Percentiles rank a stretch among this genome's conserved stretches.
Conservation (phyloP, 2,329 filamentous ascomycete genomes). For the Monascus ruber region DNA sequence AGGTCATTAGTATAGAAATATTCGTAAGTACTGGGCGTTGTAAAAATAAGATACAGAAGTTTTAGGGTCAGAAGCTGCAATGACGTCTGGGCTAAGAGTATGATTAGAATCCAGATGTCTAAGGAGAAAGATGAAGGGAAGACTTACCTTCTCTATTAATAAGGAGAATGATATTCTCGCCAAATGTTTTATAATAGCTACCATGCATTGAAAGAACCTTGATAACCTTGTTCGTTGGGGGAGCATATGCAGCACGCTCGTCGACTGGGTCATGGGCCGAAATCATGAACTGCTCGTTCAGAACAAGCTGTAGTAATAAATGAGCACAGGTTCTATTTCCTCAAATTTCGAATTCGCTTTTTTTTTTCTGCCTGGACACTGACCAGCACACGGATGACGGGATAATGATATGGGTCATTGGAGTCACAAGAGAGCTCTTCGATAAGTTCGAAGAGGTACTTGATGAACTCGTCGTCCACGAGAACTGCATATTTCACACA, state of each 20-base stretch:
- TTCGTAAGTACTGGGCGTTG: slow-evolving; percentile 80
- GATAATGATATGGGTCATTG: slow-evolving; percentile 90
- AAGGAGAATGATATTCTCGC: slow-evolving; percentile 90
- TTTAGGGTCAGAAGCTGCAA: slow-evolving; percentile 95
- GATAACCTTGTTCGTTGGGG: slow-evolving; percentile 82
- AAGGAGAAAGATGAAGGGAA: background rate
- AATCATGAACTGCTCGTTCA: slow-evolving; percentile 98
- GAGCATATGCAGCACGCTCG: slow-evolving; percentile 29
- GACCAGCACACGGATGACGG: slow-evolving; percentile 84
- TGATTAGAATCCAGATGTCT: background rate
- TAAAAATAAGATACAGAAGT: slow-evolving; percentile 88
- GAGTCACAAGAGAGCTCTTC: slow-evolving; percentile 78
- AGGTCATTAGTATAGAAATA: slow-evolving; percentile 99
- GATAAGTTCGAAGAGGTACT: slow-evolving; percentile 74
- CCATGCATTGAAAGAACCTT: slow-evolving; percentile 79
- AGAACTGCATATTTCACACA: slow-evolving; percentile 29
- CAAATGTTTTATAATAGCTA: slow-evolving; percentile 79
- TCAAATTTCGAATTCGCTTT: too few species aligned
- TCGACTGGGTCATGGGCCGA: slow-evolving; percentile 45
- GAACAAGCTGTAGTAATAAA: slow-evolving; percentile 55
- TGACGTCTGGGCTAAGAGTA: slow-evolving; percentile 59
- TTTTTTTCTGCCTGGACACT: slow-evolving; percentile 19
- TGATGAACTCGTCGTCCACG: slow-evolving; percentile 67
- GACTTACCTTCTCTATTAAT: slow-evolving; percentile 70
- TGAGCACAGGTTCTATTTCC: slow-evolving; percentile 4